Conservation (phyloP, 441 rosid genomes). For the Breynia disticha region DNA sequence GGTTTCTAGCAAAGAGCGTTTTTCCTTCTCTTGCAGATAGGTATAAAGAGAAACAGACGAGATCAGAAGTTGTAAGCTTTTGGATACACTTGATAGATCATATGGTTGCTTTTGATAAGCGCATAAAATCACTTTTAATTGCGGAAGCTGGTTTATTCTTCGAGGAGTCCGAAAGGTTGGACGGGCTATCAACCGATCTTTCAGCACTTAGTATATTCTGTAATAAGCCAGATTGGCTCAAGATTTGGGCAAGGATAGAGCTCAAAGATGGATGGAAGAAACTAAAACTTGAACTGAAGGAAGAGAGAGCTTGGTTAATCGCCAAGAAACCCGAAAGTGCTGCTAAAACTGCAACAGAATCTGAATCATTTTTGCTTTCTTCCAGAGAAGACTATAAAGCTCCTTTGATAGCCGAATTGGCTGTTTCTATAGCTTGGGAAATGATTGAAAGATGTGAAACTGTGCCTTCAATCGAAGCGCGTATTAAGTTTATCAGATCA, state of each 20-base stretch:
- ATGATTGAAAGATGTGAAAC: slow-evolving; percentile 53
- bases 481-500: slow-evolving; percentile 46
- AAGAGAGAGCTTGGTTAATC: slow-evolving; percentile 49
- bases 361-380: slow-evolving; percentile 39
- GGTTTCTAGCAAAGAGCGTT: slow-evolving; percentile 40
- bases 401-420: slow-evolving; percentile 48
- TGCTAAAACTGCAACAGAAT: slow-evolving; percentile 17
- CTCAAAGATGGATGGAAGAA: slow-evolving; percentile 66
- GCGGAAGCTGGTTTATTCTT: slow-evolving; percentile 40
- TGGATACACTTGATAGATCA: slow-evolving; percentile 78
- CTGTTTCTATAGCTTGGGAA: slow-evolving; percentile 37
- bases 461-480: slow-evolving; percentile 32
- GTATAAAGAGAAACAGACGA: slow-evolving; percentile 35
- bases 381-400: slow-evolving; percentile 57
- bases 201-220: slow-evolving; percentile 48
- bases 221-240: slow-evolving; percentile 60
- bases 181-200: slow-evolving; percentile 28
- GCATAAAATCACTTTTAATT: slow-evolving; percentile 41
- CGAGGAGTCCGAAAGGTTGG: slow-evolving; percentile 24
- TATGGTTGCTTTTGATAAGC: slow-evolving; percentile 55
- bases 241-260: slow-evolving; percentile 75
- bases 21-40: slow-evolving; percentile 42
- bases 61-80: slow-evolving; percentile 37
- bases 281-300: slow-evolving; percentile 44
- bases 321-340: slow-evolving; percentile 18